These are phyloP conservation scores for Psilocybe tampanensis DNA, from an alignment of 768 basidiomycete species.

Conservation along the genomic window DNA sequence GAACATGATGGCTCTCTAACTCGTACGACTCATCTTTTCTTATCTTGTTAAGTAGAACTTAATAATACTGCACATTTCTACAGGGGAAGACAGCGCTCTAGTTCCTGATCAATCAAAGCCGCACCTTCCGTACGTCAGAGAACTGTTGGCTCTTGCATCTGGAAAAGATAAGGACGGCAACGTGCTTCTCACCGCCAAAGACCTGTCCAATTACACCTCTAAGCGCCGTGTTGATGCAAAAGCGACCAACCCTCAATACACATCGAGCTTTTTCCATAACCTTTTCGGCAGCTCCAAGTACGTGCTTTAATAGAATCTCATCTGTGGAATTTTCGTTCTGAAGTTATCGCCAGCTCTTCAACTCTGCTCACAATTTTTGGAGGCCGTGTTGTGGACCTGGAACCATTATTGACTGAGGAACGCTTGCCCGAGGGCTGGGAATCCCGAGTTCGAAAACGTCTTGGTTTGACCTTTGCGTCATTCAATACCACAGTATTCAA, in stretches of 20 bases:
- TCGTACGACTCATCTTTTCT: constrained; percentile 39
- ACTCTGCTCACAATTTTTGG: constrained; percentile 70
- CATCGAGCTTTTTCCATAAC: constrained; percentile 51
- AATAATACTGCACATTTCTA: neutral
- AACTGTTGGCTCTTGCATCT: constrained; percentile 58
- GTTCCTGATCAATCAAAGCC: constrained; percentile 54
- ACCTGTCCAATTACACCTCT: constrained; percentile 58
- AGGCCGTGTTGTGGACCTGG: constrained; percentile 57
- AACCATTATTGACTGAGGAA: constrained; percentile 64
- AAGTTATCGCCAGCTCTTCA: constrained; percentile 45
- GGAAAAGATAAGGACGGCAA: constrained; percentile 56
- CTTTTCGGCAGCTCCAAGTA: constrained; percentile 72
- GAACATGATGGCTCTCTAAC: constrained; percentile 70
- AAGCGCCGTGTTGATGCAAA: constrained; percentile 64
- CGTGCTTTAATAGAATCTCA: constrained; percentile 25
- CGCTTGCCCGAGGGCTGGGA: constrained; percentile 76
- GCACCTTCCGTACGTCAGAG: constrained; percentile 52
- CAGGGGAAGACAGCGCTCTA: constrained; percentile 55
- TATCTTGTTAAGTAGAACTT: neutral
- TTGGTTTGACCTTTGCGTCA: constrained; percentile 59
- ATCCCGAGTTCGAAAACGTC: constrained; percentile 50
- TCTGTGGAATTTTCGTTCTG: neutral
- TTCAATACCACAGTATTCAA: constrained; percentile 54
- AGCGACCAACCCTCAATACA: constrained; percentile 57
- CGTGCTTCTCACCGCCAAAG: constrained; percentile 51